Conservation (phyloP, 108 stramenopile genomes). For the Chaetoceros tenuissimus region DNA sequence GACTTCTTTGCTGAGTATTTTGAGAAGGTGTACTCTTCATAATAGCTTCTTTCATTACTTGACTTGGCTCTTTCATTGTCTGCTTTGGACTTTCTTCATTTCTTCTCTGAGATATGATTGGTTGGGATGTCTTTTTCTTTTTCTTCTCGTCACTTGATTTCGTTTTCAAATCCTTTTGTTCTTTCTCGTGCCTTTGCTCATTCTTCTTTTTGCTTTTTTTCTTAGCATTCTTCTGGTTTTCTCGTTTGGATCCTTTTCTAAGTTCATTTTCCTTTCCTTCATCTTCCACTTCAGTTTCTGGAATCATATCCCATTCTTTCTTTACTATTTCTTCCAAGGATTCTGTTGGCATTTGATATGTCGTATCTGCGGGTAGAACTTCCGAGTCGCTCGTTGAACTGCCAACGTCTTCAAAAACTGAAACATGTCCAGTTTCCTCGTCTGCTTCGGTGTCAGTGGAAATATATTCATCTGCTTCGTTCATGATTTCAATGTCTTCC, state of each 20-base stretch:
- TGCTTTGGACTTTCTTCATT: neutral
- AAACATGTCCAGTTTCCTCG: neutral
- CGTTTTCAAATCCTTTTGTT: too few relatives aligned
- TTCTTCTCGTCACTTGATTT: too few relatives aligned
- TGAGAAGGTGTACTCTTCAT: constrained; percentile 1
- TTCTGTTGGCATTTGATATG: neutral
- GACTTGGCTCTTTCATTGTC: neutral
- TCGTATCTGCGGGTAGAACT: neutral
- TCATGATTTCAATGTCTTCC: constrained; percentile 1
- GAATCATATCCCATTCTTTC: neutral
- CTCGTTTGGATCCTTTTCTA: neutral
- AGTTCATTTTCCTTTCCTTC: constrained; percentile 1
- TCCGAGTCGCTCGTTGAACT: neutral
- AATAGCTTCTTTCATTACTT: constrained; percentile 8
- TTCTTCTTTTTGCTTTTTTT: neutral
- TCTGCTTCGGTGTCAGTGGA: constrained; percentile 2
- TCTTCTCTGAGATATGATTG: neutral
- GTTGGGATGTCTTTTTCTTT: too few relatives aligned
- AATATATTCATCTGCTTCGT: neutral
- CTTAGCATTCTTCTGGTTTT: neutral
- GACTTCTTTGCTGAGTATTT: neutral
- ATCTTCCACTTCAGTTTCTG: constrained; percentile 3
- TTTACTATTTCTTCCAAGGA: neutral
- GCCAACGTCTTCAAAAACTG: neutral
- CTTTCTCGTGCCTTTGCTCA: neutral